Evolutionary conservation across 2,329 filamentous ascomycete genomes (phyloP).

Genomic region (Aureobasidium leucospermi): DNA sequence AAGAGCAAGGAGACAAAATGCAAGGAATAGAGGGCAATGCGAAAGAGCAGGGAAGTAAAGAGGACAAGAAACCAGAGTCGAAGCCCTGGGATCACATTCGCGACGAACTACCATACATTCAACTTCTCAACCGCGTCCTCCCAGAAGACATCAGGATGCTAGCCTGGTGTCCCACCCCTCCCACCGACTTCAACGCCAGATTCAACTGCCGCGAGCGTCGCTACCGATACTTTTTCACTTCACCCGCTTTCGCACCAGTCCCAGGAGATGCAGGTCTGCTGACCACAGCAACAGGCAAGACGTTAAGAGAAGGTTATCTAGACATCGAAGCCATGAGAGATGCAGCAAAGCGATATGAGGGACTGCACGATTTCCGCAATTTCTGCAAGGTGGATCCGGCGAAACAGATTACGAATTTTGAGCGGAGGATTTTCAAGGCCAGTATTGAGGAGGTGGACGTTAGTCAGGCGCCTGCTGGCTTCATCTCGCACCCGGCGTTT

Average conservation of each 20-base stretch:
- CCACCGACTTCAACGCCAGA: conserved; percentile 74
- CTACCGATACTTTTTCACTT: conserved; percentile 97
- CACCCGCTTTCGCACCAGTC: conserved; percentile 72
- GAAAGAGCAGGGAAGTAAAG: conserved; percentile 8
- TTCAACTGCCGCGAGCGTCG: conserved; percentile 87
- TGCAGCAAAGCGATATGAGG: conserved; percentile 73
- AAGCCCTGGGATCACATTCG: conserved; percentile 55
- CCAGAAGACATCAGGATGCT: conserved; percentile 84
- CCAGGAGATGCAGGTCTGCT: conserved; percentile 31
- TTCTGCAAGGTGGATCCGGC: conserved; percentile 88
- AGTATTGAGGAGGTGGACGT: conserved; percentile 61
- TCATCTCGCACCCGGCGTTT: conserved; percentile 44
- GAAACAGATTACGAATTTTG: conserved; percentile 83
- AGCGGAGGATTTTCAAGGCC: conserved; percentile 69
- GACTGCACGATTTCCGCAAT: conserved; percentile 89
- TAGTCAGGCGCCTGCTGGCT: conserved; percentile 44
- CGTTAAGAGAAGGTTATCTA: conserved; percentile 60
- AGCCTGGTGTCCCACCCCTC: conserved; percentile 84
- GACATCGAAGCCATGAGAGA: conserved; percentile 80
- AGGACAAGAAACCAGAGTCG: conserved; percentile 10
- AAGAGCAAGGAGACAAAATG: conserved; percentile 13
- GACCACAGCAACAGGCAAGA: conserved; percentile 24
- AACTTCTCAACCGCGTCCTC: conserved; percentile 77
- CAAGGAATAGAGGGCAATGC: conserved; percentile 16
- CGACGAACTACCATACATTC: conserved; percentile 79